Base-by-base conservation (phyloP, 2,329 filamentous ascomycete species). In the Colletotrichum caudatum region DNA sequence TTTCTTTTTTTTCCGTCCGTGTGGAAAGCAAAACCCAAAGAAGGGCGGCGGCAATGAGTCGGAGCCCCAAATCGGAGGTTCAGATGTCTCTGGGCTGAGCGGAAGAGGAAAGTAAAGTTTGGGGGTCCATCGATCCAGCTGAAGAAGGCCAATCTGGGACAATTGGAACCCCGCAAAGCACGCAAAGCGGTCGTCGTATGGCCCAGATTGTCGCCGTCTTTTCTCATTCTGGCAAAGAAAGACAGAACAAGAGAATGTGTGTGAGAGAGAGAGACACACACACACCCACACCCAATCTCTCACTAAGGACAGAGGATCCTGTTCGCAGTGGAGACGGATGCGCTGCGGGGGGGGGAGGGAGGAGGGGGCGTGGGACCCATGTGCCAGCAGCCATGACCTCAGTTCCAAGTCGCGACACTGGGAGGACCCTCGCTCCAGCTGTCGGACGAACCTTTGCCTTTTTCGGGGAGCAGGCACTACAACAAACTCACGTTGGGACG, bases 301-400 rank as follows among this genome's bases (percentile, higher is more conserved):
- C 29, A 29, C 29, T 29, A 7, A 46, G 44, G 23, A 8, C 29
- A 50, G n/a, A n/a, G 44, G 41, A 23, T 23, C 33, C 33, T 37
- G 33, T 56, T 37, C 9, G 11, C 6, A 20, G 57, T 61, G 41
- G 54, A 7, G 44, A 48, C n/a, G 64, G 41, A 46, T 12, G 57
- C 14, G 46, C 33, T 33, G 57, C 51, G 62, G n/a, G n/a, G n/a
- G n/a, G n/a, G n/a, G n/a, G n/a, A n/a, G n/a, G n/a, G n/a, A n/a
- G n/a, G n/a, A n/a, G n/a, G n/a, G n/a, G n/a, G n/a, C 64, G 50
- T 41, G 37, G 64, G 69, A 64, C 51, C 64, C 9, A 63, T 41
- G 65, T 62, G 64, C 39, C 65, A 44, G 65, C 51, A 58, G 69
- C 69, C 65, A 69, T 71, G 69, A 69, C 64, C 69, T 69, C 69